A percentile compares a stretch with the other conserved stretches of the same genome.
These are phyloP conservation scores for Aspergillus coremiiformis DNA, from an alignment of 495 filamentous ascomycete genomes.

Conservation along the genomic window DNA sequence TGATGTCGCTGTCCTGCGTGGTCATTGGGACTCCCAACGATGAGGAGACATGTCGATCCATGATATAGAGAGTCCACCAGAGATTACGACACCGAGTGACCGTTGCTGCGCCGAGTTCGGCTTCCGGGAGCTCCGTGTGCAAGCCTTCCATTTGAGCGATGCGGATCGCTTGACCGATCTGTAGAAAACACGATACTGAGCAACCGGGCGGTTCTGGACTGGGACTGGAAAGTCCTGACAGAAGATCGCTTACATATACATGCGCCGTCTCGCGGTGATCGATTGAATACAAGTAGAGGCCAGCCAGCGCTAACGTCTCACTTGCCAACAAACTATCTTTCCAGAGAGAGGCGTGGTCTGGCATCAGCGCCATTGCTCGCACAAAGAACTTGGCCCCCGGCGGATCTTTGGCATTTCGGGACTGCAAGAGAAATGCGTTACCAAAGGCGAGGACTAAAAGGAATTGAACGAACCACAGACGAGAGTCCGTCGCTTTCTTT, in stretches of 20 bases:
- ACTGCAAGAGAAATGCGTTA: conserved; percentile 28
- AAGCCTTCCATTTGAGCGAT: conserved; percentile 31
- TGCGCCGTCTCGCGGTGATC: conserved; percentile 29
- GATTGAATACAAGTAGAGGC: conserved; percentile 32
- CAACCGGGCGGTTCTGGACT: no score
- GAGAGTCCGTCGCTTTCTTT: conserved; percentile 13
- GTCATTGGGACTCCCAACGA: conserved; percentile 32
- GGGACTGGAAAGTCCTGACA: background rate
- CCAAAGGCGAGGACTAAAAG: conserved; percentile 35
- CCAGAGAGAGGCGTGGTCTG: conserved; percentile 22
- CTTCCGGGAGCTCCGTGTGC: conserved; percentile 31
- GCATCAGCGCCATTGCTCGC: conserved; percentile 34
- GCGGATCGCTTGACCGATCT: conserved; percentile 35
- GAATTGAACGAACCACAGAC: conserved; percentile 34
- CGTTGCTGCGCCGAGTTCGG: conserved; percentile 20
- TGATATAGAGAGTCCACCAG: conserved; percentile 35
- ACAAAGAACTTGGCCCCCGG: conserved; percentile 29
- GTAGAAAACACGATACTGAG: background rate
- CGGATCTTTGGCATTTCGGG: conserved; percentile 14
- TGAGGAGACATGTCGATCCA: conserved; percentile 31
- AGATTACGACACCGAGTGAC: conserved; percentile 27
- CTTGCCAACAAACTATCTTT: conserved; percentile 26
- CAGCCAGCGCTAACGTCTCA: conserved; percentile 27
- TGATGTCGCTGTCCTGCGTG: conserved; percentile 30
- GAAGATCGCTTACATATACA: conserved; percentile 21